Conservation (phyloP, 192 early-diverging fungal genomes). For the Allomyces macrogynus region DNA sequence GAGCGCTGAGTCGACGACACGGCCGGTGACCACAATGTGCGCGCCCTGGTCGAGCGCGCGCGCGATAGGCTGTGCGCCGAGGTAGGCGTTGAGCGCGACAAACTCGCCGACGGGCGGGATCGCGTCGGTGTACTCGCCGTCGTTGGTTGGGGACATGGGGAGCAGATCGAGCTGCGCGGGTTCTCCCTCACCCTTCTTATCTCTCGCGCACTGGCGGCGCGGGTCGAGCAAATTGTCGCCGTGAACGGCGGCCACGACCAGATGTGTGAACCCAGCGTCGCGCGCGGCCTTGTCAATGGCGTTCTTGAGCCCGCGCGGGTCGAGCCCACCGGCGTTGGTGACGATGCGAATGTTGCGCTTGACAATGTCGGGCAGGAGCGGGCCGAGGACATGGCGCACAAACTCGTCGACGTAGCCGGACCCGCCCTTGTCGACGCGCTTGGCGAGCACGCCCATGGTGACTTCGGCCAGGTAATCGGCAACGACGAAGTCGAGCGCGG, state of each 20-base stretch:
- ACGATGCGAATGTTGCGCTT: slow-evolving; percentile 35
- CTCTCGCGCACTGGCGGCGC: slow-evolving; percentile 2
- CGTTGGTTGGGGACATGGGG: neutral
- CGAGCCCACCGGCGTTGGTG: slow-evolving; percentile 45
- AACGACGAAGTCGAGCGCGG: slow-evolving; percentile 28
- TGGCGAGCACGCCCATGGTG: slow-evolving; percentile 45
- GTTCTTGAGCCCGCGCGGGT: slow-evolving; percentile 36
- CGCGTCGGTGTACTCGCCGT: slow-evolving; percentile 13
- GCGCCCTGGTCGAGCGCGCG: slow-evolving; percentile 31
- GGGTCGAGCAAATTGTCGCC: slow-evolving; percentile 34
- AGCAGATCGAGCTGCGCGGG: slow-evolving; percentile 9
- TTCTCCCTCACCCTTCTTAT: slow-evolving; percentile 11
- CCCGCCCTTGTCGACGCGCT: slow-evolving; percentile 19
- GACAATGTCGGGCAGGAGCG: slow-evolving; percentile 20
- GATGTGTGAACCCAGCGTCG: slow-evolving; percentile 16
- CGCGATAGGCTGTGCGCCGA: slow-evolving; percentile 32
- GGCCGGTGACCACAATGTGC: slow-evolving; percentile 42
- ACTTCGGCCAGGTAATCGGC: slow-evolving; percentile 51
- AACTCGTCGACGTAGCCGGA: slow-evolving; percentile 40
- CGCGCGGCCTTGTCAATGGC: slow-evolving; percentile 31
- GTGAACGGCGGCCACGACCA: slow-evolving; percentile 35
- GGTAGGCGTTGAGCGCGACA: slow-evolving; percentile 41
- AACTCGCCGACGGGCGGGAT: slow-evolving; percentile 25
- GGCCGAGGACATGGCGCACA: slow-evolving; percentile 26
- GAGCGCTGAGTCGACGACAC: slow-evolving; percentile 43